Percentiles rank a stretch among this genome's conserved stretches.
Evolutionary conservation across 805 yeast species (phyloP).

Genomic region (Candida stauntonica): DNA sequence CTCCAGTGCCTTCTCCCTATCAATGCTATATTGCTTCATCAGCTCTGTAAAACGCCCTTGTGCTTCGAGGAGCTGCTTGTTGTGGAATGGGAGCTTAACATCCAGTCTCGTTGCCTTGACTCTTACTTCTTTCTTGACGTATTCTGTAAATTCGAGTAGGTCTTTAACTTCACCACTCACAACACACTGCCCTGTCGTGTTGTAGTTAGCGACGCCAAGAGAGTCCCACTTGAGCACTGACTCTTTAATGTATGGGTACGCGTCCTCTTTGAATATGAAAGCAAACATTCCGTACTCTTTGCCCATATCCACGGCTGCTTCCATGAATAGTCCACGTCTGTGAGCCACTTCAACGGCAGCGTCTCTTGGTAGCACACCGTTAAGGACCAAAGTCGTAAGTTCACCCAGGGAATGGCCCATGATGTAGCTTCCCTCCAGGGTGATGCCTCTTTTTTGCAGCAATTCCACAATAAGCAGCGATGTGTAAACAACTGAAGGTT

Average conservation of each 20-base stretch:
- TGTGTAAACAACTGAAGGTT: constrained; percentile 24
- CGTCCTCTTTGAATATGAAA: constrained; percentile 24
- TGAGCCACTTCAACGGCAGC: constrained; percentile 26
- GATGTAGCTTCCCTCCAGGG: constrained; percentile 20
- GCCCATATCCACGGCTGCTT: constrained; percentile 20
- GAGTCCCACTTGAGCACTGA: constrained; percentile 6
- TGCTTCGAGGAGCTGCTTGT: constrained; percentile 31
- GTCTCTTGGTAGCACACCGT: constrained; percentile 26
- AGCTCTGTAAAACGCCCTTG: constrained; percentile 25
- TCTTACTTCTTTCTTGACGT: constrained; percentile 19
- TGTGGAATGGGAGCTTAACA: constrained; percentile 44
- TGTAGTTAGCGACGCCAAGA: constrained; percentile 39
- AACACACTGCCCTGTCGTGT: constrained; percentile 36
- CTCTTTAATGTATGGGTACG: constrained; percentile 6
- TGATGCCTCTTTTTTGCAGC: constrained; percentile 20
- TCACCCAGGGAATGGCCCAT: constrained; percentile 46
- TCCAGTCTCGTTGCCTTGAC: constrained; percentile 31
- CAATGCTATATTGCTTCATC: constrained; percentile 9
- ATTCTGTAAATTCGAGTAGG: constrained; percentile 13
- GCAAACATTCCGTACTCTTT: constrained; percentile 35
- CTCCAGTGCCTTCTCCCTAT: constrained; percentile 14
- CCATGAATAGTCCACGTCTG: constrained; percentile 37
- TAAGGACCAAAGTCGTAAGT: constrained; percentile 33
- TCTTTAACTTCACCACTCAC: constrained; percentile 33
- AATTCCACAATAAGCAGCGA: constrained; percentile 26